A percentile compares a stretch with the other conserved stretches of the same genome.
Conservation (phyloP, 2,329 filamentous ascomycete genomes). For the Stylonectria norvegica region DNA sequence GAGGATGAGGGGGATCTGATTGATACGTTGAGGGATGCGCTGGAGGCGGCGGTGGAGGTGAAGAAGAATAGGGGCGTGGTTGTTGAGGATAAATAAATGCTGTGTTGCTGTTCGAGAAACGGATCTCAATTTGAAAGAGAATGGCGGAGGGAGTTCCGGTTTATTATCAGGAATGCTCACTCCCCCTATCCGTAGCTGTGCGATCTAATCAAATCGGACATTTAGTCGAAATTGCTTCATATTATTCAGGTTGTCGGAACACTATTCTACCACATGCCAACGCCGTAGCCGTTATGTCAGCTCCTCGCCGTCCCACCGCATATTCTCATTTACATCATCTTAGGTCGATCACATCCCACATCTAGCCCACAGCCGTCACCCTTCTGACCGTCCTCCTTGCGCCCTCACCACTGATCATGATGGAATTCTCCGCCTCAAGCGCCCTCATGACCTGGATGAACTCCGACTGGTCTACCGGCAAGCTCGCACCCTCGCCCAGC, state of each 20-base stretch:
- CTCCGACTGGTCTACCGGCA: conserved; percentile 71
- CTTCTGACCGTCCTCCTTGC: conserved; percentile 77
- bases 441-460: conserved; percentile 77
- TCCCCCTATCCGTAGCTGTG: too few species aligned
- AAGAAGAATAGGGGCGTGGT: too few species aligned
- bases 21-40: conserved; percentile 35
- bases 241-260: too few species aligned
- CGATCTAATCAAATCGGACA: too few species aligned
- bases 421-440: conserved; percentile 78
- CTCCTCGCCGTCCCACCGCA: conserved; percentile 10
- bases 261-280: too few species aligned
- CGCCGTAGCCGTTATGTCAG: conserved; percentile 18
- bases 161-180: too few species aligned
- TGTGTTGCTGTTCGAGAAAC: too few species aligned
- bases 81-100: too few species aligned
- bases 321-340: conserved; percentile 22
- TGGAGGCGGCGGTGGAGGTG: conserved; percentile 26
- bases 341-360: conserved; percentile 1
- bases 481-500: conserved; percentile 67
- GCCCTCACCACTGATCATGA: conserved; percentile 82
- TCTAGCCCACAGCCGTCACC: conserved; percentile 46
- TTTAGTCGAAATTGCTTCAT: too few species aligned
- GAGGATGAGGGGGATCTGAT: conserved; percentile 42
- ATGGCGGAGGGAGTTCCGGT: too few species aligned
- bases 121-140: too few species aligned